A percentile compares a stretch with the other conserved stretches of the same genome.
Evolutionary conservation across 345 rosid species (phyloP).

Genomic region (Pistacia atlantica): DNA sequence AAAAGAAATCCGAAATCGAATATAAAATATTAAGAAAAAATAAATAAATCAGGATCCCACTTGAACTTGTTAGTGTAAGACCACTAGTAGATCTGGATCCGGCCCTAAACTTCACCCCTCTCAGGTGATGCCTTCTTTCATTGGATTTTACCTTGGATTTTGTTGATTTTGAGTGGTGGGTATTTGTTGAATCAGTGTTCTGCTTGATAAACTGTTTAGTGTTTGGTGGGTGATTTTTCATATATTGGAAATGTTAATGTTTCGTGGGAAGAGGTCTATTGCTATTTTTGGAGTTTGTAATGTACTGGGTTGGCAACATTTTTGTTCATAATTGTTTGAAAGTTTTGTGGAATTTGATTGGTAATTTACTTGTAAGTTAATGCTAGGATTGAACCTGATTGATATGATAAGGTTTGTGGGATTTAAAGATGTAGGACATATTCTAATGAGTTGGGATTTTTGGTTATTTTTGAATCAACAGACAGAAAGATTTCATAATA

Average conservation of each 20-base stretch:
- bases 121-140: neutral
- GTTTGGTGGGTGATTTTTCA: neutral
- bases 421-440: neutral
- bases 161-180: neutral
- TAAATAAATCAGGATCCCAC: neutral
- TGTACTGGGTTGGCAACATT: neutral
- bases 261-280: neutral
- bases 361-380: neutral
- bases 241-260: neutral
- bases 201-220: neutral
- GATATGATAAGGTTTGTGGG: neutral
- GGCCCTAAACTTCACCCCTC: neutral
- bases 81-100: slow-evolving; percentile 31
- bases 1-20: neutral
- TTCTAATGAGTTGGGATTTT: neutral
- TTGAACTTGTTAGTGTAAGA: neutral
- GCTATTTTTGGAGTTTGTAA: neutral
- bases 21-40: neutral
- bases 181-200: neutral
- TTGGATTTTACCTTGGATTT: neutral
- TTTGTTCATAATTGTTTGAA: neutral
- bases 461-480: neutral
- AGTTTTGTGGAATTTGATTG: neutral
- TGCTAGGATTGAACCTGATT: neutral
- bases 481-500: neutral